A percentile compares a stretch with the other conserved stretches of the same genome.
These are phyloP conservation scores for Somion occarium DNA, from an alignment of 1,284 basidiomycete species.

Conservation along the genomic window DNA sequence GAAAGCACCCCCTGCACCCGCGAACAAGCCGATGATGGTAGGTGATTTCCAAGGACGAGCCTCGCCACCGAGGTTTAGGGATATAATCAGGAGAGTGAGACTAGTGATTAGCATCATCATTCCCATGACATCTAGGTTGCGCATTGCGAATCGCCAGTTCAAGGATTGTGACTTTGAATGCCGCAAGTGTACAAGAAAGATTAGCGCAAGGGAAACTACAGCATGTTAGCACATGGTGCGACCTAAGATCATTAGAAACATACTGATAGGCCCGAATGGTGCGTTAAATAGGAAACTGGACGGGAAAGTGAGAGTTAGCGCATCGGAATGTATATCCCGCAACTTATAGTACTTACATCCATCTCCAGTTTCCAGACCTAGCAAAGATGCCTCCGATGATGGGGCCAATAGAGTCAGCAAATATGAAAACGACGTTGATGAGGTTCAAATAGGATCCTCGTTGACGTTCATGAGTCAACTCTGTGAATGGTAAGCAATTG, in stretches of 20 bases:
- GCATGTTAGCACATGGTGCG: too few relatives aligned
- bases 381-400: slow-evolving; percentile 27
- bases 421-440: slow-evolving; percentile 29
- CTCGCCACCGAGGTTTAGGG: slow-evolving; percentile 30
- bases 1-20: slow-evolving; percentile 21
- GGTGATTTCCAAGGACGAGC: slow-evolving; percentile 27
- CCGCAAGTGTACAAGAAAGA: slow-evolving; percentile 21
- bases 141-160: slow-evolving; percentile 17
- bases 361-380: slow-evolving; percentile 31
- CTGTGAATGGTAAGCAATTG: slow-evolving; percentile 11
- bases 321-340: not conserved
- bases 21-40: slow-evolving; percentile 26
- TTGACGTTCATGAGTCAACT: slow-evolving; percentile 29
- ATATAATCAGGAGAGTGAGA: slow-evolving; percentile 27
- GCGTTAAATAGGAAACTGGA: slow-evolving; percentile 28
- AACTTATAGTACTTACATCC: slow-evolving; percentile 22
- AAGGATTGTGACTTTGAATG: slow-evolving; percentile 11
- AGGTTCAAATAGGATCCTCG: slow-evolving; percentile 30
- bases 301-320: not conserved
- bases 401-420: slow-evolving; percentile 29
- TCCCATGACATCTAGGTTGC: slow-evolving; percentile 23
- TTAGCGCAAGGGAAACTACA: slow-evolving; percentile 27
- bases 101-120: slow-evolving; percentile 14
- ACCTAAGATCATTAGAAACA: too few relatives aligned
- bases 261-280: slow-evolving; percentile 29